These are phyloP conservation scores for Cunninghamia lanceolata DNA, from an alignment of 75 land plant species.

Conservation along the genomic window DNA sequence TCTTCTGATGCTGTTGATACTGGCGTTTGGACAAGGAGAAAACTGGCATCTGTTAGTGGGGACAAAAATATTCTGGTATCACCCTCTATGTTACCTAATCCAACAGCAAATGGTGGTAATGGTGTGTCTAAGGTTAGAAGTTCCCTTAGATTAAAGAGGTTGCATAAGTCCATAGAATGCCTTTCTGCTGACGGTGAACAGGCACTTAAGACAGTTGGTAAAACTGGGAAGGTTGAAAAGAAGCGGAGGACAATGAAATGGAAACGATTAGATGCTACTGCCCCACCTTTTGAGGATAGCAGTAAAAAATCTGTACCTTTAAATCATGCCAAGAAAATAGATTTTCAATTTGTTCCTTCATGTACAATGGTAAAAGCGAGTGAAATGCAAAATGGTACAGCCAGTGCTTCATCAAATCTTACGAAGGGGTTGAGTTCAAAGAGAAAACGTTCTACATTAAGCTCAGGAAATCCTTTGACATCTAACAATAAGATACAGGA, in stretches of 20 bases:
- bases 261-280: slow-evolving; percentile 29
- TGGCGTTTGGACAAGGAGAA: slow-evolving; percentile 22
- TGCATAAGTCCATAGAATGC: neutral
- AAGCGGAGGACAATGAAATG: slow-evolving; percentile 31
- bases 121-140: slow-evolving; percentile 17
- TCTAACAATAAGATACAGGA: neutral
- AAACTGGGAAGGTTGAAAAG: slow-evolving; percentile 18
- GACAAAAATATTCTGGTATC: slow-evolving; percentile 16
- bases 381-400: neutral
- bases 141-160: slow-evolving; percentile 25
- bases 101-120: slow-evolving; percentile 23
- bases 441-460: slow-evolving; percentile 14
- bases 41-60: slow-evolving; percentile 11
- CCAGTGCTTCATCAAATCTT: slow-evolving; percentile 6
- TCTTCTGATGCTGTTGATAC: slow-evolving; percentile 57
- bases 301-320: neutral
- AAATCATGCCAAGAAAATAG: neutral
- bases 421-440: slow-evolving; percentile 8
- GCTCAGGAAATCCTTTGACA: slow-evolving; percentile 7
- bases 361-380: neutral
- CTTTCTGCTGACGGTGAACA: slow-evolving; percentile 8
- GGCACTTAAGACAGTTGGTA: neutral
- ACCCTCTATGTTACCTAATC: slow-evolving; percentile 19
- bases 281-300: neutral
- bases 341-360: neutral